Evolutionary conservation across 768 basidiomycete genomes (phyloP).

Genomic region (Kockovaella imperatae): DNA sequence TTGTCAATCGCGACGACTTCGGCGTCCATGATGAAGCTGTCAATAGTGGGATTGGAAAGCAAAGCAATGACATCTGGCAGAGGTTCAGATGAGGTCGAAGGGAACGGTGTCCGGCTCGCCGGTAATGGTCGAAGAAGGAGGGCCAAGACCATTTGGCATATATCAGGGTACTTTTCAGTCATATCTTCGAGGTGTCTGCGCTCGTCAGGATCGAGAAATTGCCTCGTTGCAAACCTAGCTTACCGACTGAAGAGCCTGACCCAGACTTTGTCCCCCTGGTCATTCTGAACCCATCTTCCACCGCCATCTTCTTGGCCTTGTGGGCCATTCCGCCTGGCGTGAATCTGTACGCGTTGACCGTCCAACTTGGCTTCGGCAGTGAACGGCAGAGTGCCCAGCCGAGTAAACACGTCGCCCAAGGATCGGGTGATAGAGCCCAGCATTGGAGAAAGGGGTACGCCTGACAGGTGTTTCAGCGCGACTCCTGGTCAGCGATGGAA

Average conservation of each 20-base stretch:
- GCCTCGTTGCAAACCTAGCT: constrained; percentile 2
- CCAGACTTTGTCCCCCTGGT: constrained; percentile 40
- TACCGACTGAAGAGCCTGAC: constrained; percentile 64
- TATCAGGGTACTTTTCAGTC: constrained; percentile 90
- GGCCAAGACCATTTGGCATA: constrained; percentile 54
- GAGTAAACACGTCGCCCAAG: constrained; percentile 70
- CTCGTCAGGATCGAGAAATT: neutral
- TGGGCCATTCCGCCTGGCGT: constrained; percentile 38
- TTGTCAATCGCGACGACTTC: constrained; percentile 77
- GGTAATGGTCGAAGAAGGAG: constrained; percentile 48
- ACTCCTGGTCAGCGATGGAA: neutral
- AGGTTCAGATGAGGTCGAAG: constrained; percentile 24
- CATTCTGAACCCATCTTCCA: constrained; percentile 34
- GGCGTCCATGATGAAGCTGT: constrained; percentile 59
- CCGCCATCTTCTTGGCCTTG: constrained; percentile 56
- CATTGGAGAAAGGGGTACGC: constrained; percentile 75
- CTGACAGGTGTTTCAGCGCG: constrained; percentile 43
- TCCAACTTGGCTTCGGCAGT: constrained; percentile 88
- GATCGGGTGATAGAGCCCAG: constrained; percentile 80
- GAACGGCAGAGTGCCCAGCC: constrained; percentile 59
- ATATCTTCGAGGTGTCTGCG: constrained; percentile 77
- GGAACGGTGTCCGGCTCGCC: constrained; percentile 14
- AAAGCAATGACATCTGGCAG: constrained; percentile 20
- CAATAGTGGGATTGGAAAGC: constrained; percentile 16
- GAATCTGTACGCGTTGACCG: constrained; percentile 51